A percentile compares a stretch with the other conserved stretches of the same genome.
These are phyloP conservation scores for Chalciporus chontae DNA, from an alignment of 768 basidiomycete genomes.

Conservation along the genomic window DNA sequence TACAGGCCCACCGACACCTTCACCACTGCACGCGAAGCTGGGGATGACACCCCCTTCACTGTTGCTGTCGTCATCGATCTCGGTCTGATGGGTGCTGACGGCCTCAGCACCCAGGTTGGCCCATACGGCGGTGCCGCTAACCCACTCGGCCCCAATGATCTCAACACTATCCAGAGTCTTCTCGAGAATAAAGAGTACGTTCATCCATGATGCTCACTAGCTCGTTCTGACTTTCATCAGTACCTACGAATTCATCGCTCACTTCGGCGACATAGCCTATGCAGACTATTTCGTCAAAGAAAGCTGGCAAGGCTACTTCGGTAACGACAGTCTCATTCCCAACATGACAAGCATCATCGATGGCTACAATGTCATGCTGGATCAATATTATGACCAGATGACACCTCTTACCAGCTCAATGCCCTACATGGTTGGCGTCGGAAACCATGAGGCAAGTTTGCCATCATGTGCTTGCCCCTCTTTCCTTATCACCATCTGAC, in stretches of 20 bases:
- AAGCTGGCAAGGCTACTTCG: conserved; percentile 31
- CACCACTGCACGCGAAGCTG: conserved; percentile 19
- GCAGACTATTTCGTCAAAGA: conserved; percentile 29
- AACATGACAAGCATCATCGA: conserved; percentile 24
- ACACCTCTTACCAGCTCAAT: conserved; percentile 20
- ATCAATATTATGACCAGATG: conserved; percentile 29
- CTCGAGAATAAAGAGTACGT: conserved; percentile 26
- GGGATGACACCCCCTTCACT: conserved; percentile 19
- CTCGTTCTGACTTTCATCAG: conserved; percentile 8
- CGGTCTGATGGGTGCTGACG: conserved; percentile 26
- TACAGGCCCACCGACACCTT: conserved; percentile 25
- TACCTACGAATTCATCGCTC: conserved; percentile 26
- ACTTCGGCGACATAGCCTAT: conserved; percentile 25
- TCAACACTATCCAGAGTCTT: conserved; percentile 29
- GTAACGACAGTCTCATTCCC: conserved; percentile 23
- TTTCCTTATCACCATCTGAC: not conserved
- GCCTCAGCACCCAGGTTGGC: conserved; percentile 28
- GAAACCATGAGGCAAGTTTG: conserved; percentile 24
- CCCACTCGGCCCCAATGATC: conserved; percentile 23
- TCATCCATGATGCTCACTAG: not conserved
- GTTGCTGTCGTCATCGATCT: conserved; percentile 26
- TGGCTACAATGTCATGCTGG: conserved; percentile 23
- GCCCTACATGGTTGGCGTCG: conserved; percentile 25
- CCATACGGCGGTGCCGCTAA: conserved; percentile 19
- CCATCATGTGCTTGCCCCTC: not conserved